Conservation (phyloP, 1,284 basidiomycete species). For the Microbotryum saponariae region DNA sequence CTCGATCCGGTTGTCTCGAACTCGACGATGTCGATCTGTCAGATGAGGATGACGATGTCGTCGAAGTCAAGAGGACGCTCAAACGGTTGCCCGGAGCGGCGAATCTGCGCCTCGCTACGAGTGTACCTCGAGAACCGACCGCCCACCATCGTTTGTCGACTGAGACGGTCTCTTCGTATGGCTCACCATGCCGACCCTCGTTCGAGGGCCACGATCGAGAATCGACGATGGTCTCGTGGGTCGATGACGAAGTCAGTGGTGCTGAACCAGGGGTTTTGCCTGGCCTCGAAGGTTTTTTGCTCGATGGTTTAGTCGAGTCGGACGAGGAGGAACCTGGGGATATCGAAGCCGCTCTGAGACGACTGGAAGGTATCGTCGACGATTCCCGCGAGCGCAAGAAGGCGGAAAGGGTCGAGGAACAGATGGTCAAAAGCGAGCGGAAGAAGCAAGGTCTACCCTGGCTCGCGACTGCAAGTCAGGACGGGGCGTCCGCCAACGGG, state of each 20-base stretch:
- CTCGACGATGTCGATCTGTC: conserved; percentile 39
- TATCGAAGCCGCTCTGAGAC: conserved; percentile 65
- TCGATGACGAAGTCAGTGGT: conserved; percentile 28
- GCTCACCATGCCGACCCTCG: conserved; percentile 35
- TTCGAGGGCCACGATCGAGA: conserved; percentile 38
- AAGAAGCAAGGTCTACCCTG: conserved; percentile 6
- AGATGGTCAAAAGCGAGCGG: conserved; percentile 60
- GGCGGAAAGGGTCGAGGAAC: conserved; percentile 65
- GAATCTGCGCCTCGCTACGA: conserved; percentile 31
- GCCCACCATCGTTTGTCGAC: too few species aligned
- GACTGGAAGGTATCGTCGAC: conserved; percentile 75
- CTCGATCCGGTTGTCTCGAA: conserved; percentile 31
- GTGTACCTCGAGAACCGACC: conserved; percentile 38
- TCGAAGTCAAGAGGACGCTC: conserved; percentile 29
- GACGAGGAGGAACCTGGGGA: conserved; percentile 62
- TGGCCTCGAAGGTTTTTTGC: conserved; percentile 52
- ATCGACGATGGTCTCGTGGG: conserved; percentile 32
- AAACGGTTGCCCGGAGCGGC: conserved; percentile 34
- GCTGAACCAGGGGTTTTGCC: conserved; percentile 8
- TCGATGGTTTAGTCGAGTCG: conserved; percentile 56
- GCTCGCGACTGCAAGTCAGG: too few species aligned
- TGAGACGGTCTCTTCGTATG: too few species aligned
- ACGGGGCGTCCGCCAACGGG: too few species aligned
- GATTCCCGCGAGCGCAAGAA: conserved; percentile 59
- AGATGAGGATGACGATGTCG: conserved; percentile 32